phyloP scores from a whole-genome alignment of 2,329 filamentous ascomycete genomes.

The Cytospora leucostoma region DNA sequence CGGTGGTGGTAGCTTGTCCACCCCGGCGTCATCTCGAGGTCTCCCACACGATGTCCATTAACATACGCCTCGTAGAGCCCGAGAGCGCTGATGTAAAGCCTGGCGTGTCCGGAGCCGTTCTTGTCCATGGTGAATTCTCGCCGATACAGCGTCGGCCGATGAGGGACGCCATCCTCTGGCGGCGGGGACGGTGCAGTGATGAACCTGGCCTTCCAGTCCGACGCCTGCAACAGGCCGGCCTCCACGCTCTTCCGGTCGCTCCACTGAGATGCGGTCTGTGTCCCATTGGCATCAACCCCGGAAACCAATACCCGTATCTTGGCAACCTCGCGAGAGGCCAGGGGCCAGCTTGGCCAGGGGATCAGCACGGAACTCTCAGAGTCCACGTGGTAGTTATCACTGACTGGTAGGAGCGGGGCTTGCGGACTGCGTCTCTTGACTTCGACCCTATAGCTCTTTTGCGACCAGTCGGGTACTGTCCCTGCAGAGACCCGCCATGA shows the following conservation, averaged over 20 bases:
- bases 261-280: not conserved
- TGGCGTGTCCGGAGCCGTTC: slow-evolving; percentile 12
- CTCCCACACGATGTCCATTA: slow-evolving; percentile 39
- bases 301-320: slow-evolving; percentile 14
- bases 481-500: slow-evolving; percentile 22
- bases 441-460: slow-evolving; percentile 23
- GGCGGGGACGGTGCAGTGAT: slow-evolving; percentile 20
- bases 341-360: slow-evolving; percentile 12
- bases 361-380: slow-evolving; percentile 10
- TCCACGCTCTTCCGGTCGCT: slow-evolving; percentile 20
- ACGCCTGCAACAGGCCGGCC: slow-evolving; percentile 15
- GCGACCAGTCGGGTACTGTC: slow-evolving; percentile 14
- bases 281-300: not conserved
- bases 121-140: slow-evolving; percentile 15
- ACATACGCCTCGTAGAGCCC: slow-evolving; percentile 43
- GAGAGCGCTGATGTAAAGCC: slow-evolving; percentile 36
- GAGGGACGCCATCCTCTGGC: slow-evolving; percentile 16
- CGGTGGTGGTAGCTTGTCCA: slow-evolving; percentile 49
- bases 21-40: slow-evolving; percentile 42
- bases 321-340: slow-evolving; percentile 22
- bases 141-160: slow-evolving; percentile 20
- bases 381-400: slow-evolving; percentile 13
- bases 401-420: not conserved
- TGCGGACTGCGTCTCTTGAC: slow-evolving; percentile 2
- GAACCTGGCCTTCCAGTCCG: slow-evolving; percentile 26